These are phyloP conservation scores for Emergomyces africanus DNA, from an alignment of 2,329 filamentous ascomycete genomes.

Conservation along the genomic window DNA sequence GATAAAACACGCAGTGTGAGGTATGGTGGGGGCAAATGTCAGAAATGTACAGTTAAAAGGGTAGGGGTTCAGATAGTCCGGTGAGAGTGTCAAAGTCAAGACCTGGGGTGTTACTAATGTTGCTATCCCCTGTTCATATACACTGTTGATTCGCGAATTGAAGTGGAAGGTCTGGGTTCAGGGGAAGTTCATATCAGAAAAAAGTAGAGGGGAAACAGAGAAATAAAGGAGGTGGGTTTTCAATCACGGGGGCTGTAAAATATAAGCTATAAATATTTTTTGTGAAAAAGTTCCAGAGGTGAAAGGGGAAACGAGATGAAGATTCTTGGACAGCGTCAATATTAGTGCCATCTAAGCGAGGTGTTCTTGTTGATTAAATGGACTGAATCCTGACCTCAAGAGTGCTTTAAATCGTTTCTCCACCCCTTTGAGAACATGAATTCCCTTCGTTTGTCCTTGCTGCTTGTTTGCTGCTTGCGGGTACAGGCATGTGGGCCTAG, in stretches of 20 bases:
- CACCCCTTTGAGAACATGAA: background rate
- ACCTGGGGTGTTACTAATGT: too few species aligned
- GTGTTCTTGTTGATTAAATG: background rate
- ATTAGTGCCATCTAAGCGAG: background rate
- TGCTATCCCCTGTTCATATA: background rate
- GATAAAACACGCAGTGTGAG: background rate
- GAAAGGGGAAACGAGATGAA: background rate
- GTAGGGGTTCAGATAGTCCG: background rate
- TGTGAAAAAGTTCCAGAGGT: background rate
- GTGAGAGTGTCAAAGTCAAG: background rate
- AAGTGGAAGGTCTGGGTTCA: background rate
- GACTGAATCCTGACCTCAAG: background rate
- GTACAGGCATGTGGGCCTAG: background rate
- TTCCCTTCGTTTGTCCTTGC: background rate
- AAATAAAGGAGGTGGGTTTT: background rate
- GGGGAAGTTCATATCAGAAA: background rate
- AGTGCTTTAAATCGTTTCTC: background rate
- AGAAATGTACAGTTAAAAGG: background rate
- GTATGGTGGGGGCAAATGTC: background rate
- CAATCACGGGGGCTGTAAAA: background rate
- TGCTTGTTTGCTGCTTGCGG: background rate
- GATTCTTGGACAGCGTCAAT: background rate
- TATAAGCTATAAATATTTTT: background rate
- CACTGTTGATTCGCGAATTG: background rate
- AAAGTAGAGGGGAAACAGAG: background rate